phyloP scores from a whole-genome alignment of 805 yeast genomes.

The Lachancea kluyveri region DNA sequence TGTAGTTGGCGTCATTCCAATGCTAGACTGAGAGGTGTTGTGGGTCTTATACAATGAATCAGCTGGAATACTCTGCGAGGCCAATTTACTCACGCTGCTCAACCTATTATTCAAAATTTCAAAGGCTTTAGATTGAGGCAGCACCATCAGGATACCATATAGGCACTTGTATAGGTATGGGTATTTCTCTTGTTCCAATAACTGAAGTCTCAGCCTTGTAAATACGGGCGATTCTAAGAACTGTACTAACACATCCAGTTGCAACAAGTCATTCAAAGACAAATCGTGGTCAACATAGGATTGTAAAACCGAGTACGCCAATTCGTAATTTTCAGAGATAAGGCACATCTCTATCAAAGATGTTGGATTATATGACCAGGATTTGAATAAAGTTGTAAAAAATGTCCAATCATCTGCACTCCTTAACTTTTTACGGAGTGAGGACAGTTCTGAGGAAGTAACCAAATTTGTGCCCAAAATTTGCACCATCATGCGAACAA shows the following conservation, averaged over 20 bases:
- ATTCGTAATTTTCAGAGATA: slow-evolving; percentile 79
- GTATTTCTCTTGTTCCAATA: slow-evolving; percentile 78
- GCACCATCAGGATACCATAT: slow-evolving; percentile 85
- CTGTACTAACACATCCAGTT: slow-evolving; percentile 85
- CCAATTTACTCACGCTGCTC: slow-evolving; percentile 33
- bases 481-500: slow-evolving; percentile 76
- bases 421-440: slow-evolving; percentile 62
- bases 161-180: slow-evolving; percentile 81
- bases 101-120: slow-evolving; percentile 74
- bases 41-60: slow-evolving; percentile 2
- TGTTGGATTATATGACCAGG: slow-evolving; percentile 91
- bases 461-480: slow-evolving; percentile 80
- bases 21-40: not conserved
- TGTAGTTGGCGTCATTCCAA: slow-evolving; percentile 2
- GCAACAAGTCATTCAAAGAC: slow-evolving; percentile 71
- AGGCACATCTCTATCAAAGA: slow-evolving; percentile 82
- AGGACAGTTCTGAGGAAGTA: slow-evolving; percentile 74
- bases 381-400: slow-evolving; percentile 70
- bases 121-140: slow-evolving; percentile 92
- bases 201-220: slow-evolving; percentile 75
- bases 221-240: slow-evolving; percentile 89
- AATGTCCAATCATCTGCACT: slow-evolving; percentile 64
- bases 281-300: slow-evolving; percentile 73
- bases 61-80: slow-evolving; percentile 14
- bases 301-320: slow-evolving; percentile 77